phyloP scores from a whole-genome alignment of 2,329 filamentous ascomycete genomes.

The Coniochaeta ligniaria region DNA sequence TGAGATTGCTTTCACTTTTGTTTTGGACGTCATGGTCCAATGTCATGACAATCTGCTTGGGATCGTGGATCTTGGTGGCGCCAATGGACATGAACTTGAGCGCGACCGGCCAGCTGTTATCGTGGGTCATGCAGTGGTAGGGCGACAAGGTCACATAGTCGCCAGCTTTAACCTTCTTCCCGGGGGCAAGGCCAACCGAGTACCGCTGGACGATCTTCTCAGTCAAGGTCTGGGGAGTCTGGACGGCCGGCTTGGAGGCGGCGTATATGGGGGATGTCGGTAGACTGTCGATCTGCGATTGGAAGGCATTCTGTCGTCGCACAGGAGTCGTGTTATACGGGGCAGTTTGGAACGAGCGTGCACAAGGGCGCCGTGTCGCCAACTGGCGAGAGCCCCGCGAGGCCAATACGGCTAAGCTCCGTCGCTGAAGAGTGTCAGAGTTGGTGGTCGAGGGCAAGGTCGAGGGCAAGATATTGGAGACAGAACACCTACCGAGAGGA shows the following conservation, averaged over 20 bases:
- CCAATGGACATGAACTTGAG: neutral
- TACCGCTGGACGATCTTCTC: neutral
- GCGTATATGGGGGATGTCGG: neutral
- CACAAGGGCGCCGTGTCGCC: too few species aligned
- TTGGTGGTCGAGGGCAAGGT: too few species aligned
- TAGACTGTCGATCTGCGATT: neutral
- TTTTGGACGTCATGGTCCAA: constrained; percentile 89
- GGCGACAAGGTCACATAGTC: neutral
- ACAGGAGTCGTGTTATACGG: neutral
- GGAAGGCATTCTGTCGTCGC: neutral
- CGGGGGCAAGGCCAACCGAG: neutral
- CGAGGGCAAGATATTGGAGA: too few species aligned
- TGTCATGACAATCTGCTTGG: constrained; percentile 71
- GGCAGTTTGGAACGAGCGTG: too few species aligned
- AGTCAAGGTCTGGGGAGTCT: neutral
- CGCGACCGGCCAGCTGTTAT: neutral
- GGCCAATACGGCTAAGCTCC: too few species aligned
- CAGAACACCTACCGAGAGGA: too few species aligned
- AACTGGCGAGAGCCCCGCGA: too few species aligned
- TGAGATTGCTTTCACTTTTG: constrained; percentile 66
- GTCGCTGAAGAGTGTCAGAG: too few species aligned
- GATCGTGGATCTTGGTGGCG: constrained; percentile 64
- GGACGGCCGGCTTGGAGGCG: neutral
- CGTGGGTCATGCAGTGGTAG: neutral
- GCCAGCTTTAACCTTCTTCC: neutral